A percentile compares a stretch with the other conserved stretches of the same genome.
Evolutionary conservation across 345 rosid species (phyloP).

Genomic region (Heritiera littoralis): DNA sequence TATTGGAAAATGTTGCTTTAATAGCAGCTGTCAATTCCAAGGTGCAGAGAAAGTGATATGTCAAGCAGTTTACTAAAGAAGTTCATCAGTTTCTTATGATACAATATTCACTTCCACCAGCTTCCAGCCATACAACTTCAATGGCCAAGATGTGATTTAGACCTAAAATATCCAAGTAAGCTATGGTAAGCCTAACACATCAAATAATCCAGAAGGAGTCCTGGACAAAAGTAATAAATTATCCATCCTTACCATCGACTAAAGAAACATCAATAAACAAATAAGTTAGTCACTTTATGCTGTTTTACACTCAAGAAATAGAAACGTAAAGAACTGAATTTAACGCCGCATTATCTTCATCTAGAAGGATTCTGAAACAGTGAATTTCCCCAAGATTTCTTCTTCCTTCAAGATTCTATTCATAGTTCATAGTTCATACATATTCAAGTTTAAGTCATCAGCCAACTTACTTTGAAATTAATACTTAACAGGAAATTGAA

Average conservation of each 20-base stretch:
- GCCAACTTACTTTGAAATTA: slow-evolving; percentile 8
- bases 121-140: slow-evolving; percentile 22
- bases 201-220: slow-evolving; percentile 9
- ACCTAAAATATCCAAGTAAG: slow-evolving; percentile 20
- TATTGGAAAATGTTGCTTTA: slow-evolving; percentile 13
- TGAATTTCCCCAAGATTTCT: slow-evolving; percentile 2
- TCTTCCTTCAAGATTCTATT: slow-evolving; percentile 6
- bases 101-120: slow-evolving; percentile 28
- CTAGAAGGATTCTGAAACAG: slow-evolving; percentile 24
- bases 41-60: slow-evolving; percentile 14
- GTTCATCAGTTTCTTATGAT: slow-evolving; percentile 18
- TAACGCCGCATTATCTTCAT: slow-evolving; percentile 21
- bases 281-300: slow-evolving; percentile 20
- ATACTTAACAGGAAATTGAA: background rate
- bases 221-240: slow-evolving; percentile 22
- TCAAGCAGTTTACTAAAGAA: slow-evolving; percentile 12
- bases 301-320: slow-evolving; percentile 14
- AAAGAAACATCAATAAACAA: slow-evolving; percentile 26
- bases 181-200: background rate
- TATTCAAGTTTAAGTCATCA: slow-evolving; percentile 13
- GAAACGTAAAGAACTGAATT: background rate
- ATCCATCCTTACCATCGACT: slow-evolving; percentile 27
- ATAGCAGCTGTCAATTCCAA: slow-evolving; percentile 23
- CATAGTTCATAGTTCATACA: background rate
- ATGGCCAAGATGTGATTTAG: slow-evolving; percentile 18